Evolutionary conservation across 768 basidiomycete genomes (phyloP).

Genomic region (Solioccasus polychromus): DNA sequence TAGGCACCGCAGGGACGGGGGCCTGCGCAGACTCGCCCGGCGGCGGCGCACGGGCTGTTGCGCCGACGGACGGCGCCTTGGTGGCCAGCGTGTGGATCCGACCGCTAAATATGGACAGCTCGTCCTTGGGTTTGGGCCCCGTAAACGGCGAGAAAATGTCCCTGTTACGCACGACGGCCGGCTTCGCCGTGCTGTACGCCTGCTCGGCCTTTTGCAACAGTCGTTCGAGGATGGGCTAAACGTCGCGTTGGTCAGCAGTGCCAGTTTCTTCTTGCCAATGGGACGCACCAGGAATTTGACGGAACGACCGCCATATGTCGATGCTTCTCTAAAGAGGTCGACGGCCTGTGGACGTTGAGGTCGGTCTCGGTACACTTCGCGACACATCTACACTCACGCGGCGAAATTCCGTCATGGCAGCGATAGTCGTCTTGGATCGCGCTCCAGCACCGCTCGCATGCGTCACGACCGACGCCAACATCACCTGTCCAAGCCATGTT

Average conservation of each 20-base stretch:
- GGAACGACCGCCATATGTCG: constrained; percentile 60
- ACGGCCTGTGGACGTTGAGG: constrained; percentile 38
- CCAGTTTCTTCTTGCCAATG: too few species aligned
- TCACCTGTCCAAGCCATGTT: constrained; percentile 45
- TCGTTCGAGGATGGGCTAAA: constrained; percentile 63
- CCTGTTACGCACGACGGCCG: constrained; percentile 39
- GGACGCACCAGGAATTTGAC: constrained; percentile 65
- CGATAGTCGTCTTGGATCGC: constrained; percentile 64
- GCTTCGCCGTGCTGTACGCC: constrained; percentile 46
- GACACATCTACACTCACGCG: constrained; percentile 13
- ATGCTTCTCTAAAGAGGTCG: constrained; percentile 64
- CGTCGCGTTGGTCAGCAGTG: too few species aligned
- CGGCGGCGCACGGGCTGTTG: too few species aligned
- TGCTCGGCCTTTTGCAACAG: constrained; percentile 60
- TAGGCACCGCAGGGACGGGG: constrained; percentile 19
- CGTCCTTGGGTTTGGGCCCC: constrained; percentile 52
- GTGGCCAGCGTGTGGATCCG: constrained; percentile 63
- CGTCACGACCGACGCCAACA: constrained; percentile 76
- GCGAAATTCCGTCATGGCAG: constrained; percentile 65
- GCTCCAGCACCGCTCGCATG: constrained; percentile 46
- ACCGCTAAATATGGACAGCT: constrained; percentile 75
- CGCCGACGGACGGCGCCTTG: constrained; percentile 37
- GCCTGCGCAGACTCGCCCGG: constrained; percentile 28
- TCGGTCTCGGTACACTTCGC: background rate
- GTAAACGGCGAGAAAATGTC: constrained; percentile 60